Evolutionary conservation across 148 eudicot species (phyloP).

Genomic region (Hydrangea macrophylla): DNA sequence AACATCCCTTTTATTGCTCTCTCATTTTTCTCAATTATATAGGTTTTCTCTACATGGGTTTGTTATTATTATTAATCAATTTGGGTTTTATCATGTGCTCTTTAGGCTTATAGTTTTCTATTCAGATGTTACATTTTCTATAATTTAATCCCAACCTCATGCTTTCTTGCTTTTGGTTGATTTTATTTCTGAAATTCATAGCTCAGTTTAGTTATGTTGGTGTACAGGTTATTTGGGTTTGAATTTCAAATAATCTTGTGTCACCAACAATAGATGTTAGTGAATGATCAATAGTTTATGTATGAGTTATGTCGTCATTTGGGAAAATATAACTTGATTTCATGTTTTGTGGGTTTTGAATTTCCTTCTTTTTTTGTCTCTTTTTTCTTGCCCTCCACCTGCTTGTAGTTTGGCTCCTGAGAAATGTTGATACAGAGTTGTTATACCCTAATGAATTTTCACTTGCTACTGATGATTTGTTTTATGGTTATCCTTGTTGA

Average conservation of each 20-base stretch:
- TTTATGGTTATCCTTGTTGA: slow-evolving; percentile 22
- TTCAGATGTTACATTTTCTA: not conserved
- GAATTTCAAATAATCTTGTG: not conserved
- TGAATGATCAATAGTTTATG: too few species aligned
- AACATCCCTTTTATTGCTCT: not conserved
- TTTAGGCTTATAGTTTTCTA: too few species aligned
- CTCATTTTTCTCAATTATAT: not conserved
- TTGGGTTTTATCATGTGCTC: not conserved
- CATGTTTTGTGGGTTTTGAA: not conserved
- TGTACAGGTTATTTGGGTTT: not conserved
- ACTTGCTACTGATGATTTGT: slow-evolving; percentile 17
- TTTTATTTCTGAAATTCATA: not conserved
- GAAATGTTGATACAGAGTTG: slow-evolving; percentile 27
- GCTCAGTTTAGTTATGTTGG: not conserved
- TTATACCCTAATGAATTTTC: slow-evolving; percentile 11
- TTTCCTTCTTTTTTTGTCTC: not conserved
- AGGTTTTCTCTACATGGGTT: too few species aligned
- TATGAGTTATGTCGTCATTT: too few species aligned
- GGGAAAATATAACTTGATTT: not conserved
- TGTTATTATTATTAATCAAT: not conserved
- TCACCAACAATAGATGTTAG: too few species aligned
- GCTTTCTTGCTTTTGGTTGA: not conserved
- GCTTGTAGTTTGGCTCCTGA: not conserved
- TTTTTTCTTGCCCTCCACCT: slow-evolving; percentile 5
- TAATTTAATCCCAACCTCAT: not conserved